phyloP scores from a whole-genome alignment of 2,329 filamentous ascomycete species.

The Penicillium sumatraense region DNA sequence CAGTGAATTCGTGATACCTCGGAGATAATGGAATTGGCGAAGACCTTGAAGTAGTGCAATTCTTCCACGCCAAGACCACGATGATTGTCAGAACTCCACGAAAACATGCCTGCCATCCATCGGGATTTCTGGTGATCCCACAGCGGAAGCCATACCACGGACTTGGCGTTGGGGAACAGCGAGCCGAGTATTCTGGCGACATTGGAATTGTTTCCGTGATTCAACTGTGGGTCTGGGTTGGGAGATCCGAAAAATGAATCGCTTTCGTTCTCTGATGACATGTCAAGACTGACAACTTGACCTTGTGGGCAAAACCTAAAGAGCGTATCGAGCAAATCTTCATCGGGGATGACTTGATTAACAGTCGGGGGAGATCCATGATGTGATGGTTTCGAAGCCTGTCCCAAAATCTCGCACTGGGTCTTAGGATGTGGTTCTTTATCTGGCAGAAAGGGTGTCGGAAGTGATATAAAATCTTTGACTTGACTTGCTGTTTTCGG shows the following conservation, averaged over 20 bases:
- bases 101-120: slow-evolving; percentile 38
- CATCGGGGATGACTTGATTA: slow-evolving; percentile 12
- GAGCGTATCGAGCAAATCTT: slow-evolving; percentile 21
- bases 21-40: slow-evolving; percentile 40
- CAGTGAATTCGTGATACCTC: slow-evolving; percentile 41
- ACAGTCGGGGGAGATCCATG: neutral
- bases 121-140: slow-evolving; percentile 40
- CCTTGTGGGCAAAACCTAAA: slow-evolving; percentile 30
- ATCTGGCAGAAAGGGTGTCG: neutral
- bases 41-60: slow-evolving; percentile 40
- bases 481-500: slow-evolving; percentile 2
- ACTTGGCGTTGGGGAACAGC: slow-evolving; percentile 26
- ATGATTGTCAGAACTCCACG: slow-evolving; percentile 32
- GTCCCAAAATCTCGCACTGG: slow-evolving; percentile 26
- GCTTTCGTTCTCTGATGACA: neutral
- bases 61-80: slow-evolving; percentile 30
- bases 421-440: neutral
- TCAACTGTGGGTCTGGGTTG: neutral
- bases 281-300: slow-evolving; percentile 26
- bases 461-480: neutral
- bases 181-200: slow-evolving; percentile 21
- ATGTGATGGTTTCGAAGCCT: slow-evolving; percentile 11
- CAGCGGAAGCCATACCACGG: slow-evolving; percentile 36
- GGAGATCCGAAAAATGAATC: neutral
- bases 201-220: neutral